A percentile compares a stretch with the other conserved stretches of the same genome.
Conservation (phyloP, 2,329 filamentous ascomycete genomes). For the Lachnellula cervina region DNA sequence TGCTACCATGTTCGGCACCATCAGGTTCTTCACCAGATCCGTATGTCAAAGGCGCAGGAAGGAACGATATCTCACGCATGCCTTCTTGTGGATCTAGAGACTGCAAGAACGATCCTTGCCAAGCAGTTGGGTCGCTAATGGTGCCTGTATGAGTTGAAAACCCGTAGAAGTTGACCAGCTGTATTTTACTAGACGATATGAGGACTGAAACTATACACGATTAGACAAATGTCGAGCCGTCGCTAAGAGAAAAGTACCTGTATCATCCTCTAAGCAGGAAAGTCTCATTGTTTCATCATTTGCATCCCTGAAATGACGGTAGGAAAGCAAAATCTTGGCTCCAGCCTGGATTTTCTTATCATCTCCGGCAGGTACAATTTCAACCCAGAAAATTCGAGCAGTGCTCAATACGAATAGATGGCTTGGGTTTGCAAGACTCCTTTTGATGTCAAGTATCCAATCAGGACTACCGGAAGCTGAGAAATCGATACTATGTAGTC, state of each 20-base stretch:
- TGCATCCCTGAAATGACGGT: slow-evolving; percentile 40
- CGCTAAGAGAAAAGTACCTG: slow-evolving; percentile 13
- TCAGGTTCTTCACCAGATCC: slow-evolving; percentile 1
- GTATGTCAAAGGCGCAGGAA: slow-evolving; percentile 10
- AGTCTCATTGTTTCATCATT: slow-evolving; percentile 39
- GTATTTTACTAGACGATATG: slow-evolving; percentile 23
- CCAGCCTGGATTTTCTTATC: slow-evolving; percentile 8
- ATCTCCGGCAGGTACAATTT: slow-evolving; percentile 21
- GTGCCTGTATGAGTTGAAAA: slow-evolving; percentile 13
- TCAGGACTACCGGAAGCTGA: slow-evolving; percentile 19
- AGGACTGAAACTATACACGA: slow-evolving; percentile 17
- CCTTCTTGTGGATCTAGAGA: slow-evolving; percentile 1
- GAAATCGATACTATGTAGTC: slow-evolving; percentile 18
- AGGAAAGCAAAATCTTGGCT: slow-evolving; percentile 36
- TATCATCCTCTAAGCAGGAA: slow-evolving; percentile 26
- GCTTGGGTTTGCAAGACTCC: slow-evolving; percentile 41
- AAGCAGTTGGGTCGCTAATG: slow-evolving; percentile 7
- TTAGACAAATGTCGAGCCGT: slow-evolving; percentile 11
- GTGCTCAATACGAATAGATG: slow-evolving; percentile 54
- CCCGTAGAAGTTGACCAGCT: slow-evolving; percentile 25
- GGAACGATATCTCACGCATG: slow-evolving; percentile 8
- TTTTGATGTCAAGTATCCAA: slow-evolving; percentile 55
- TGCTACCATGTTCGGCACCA: slow-evolving; percentile 32
- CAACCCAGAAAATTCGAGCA: slow-evolving; percentile 29
- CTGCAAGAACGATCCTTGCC: slow-evolving; percentile 19